Percentiles rank a stretch among this genome's conserved stretches.
phyloP scores from a whole-genome alignment of 2,329 filamentous ascomycete species.

The Alternaria rosae region DNA sequence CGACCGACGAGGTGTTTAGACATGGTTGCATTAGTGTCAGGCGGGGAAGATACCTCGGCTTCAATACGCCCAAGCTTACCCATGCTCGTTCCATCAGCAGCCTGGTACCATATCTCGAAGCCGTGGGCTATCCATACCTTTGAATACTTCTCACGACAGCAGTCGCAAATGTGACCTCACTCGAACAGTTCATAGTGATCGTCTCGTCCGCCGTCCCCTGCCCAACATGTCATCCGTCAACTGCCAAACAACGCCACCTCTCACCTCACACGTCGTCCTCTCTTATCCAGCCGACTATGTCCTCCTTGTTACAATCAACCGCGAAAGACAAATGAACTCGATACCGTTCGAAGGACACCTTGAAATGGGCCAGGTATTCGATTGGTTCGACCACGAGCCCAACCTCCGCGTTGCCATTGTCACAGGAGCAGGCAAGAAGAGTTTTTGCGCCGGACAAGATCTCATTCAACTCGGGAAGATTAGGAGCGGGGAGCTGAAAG shows the following conservation, averaged over 20 bases:
- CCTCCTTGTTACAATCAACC: conserved; percentile 62
- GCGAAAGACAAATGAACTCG: conserved; percentile 58
- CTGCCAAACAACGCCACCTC: conserved; percentile 40
- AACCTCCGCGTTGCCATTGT: conserved; percentile 56
- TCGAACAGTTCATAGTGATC: neutral
- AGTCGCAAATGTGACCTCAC: neutral
- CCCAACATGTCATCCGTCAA: conserved; percentile 36
- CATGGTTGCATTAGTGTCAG: neutral
- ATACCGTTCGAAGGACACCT: conserved; percentile 53
- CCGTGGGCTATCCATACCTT: neutral
- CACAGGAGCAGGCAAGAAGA: conserved; percentile 61
- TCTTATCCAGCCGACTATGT: conserved; percentile 58
- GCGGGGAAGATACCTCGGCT: conserved; percentile 16
- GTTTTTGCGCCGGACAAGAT: conserved; percentile 65
- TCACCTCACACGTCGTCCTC: conserved; percentile 49
- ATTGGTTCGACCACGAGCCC: conserved; percentile 63
- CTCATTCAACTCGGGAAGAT: conserved; percentile 56
- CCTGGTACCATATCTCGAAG: conserved; percentile 12
- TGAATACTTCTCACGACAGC: neutral
- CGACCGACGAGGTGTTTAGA: neutral
- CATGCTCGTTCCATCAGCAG: neutral
- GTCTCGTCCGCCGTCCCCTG: neutral
- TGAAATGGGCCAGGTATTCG: conserved; percentile 59
- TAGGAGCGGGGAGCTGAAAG: conserved; percentile 31
- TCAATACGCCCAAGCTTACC: neutral